Percentiles rank a stretch among this genome's conserved stretches.
These are phyloP conservation scores for Eragrostis nindensis DNA, from an alignment of 176 grass and related monocot genomes.

Conservation along the genomic window DNA sequence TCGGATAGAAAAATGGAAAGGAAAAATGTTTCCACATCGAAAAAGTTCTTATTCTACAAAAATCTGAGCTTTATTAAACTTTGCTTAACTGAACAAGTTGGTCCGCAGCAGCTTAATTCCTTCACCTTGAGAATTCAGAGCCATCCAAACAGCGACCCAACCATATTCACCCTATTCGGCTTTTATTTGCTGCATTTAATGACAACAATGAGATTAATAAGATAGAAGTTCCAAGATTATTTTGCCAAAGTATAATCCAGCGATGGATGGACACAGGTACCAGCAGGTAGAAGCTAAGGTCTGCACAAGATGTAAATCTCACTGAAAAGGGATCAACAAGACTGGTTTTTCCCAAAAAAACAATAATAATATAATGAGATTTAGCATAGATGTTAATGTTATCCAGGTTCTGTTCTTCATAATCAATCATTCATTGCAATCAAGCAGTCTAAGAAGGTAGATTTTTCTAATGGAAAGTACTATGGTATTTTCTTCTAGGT, in stretches of 20 bases:
- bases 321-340: background rate
- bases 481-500: background rate
- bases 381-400: background rate
- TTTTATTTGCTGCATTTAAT: constrained; percentile 48
- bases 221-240: constrained; percentile 4
- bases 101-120: background rate
- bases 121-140: constrained; percentile 4
- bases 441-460: background rate
- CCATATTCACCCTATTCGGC: constrained; percentile 29
- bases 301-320: background rate
- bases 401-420: background rate
- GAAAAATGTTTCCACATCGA: background rate
- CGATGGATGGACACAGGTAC: too few species aligned
- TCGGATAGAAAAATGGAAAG: background rate
- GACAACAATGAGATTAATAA: constrained; percentile 23
- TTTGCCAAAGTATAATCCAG: too few species aligned
- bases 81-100: constrained; percentile 11
- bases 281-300: constrained; percentile 9
- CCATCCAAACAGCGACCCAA: constrained; percentile 14
- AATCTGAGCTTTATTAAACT: background rate
- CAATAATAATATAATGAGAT: background rate
- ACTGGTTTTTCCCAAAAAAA: background rate
- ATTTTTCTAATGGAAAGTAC: too few species aligned
- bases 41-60: background rate
- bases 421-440: too few species aligned